Evolutionary conservation across 2,329 filamentous ascomycete species (phyloP).

Genomic region (Paecilomyces sp.): DNA sequence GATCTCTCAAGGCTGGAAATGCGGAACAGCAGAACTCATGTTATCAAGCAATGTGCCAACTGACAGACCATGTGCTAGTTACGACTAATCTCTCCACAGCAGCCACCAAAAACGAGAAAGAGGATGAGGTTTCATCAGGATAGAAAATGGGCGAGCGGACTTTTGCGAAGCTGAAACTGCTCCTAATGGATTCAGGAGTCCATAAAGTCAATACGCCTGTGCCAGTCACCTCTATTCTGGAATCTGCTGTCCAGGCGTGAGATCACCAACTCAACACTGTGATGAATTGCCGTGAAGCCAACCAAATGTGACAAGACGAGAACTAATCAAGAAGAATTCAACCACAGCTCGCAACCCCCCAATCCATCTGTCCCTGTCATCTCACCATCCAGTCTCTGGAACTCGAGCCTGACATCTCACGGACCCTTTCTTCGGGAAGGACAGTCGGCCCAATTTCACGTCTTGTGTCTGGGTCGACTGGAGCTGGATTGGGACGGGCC

Average conservation of each 20-base stretch:
- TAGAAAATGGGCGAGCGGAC: no score
- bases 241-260: no score
- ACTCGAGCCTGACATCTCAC: constrained; percentile 5
- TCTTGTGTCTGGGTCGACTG: constrained; percentile 32
- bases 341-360: constrained; percentile 18
- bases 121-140: no score
- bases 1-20: background rate
- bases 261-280: no score
- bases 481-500: constrained; percentile 1
- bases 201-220: background rate
- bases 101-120: no score
- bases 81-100: no score
- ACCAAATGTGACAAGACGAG: background rate
- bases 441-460: constrained; percentile 30
- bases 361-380: constrained; percentile 28
- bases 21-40: background rate
- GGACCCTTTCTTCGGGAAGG: constrained; percentile 27
- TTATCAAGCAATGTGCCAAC: background rate
- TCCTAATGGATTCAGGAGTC: background rate
- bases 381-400: background rate
- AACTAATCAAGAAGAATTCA: background rate
- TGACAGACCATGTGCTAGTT: background rate
- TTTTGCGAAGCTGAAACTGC: no score
- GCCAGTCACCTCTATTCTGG: no score
- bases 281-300: no score